Conservation (phyloP, 345 rosid species). For the Laguncularia racemosa region DNA sequence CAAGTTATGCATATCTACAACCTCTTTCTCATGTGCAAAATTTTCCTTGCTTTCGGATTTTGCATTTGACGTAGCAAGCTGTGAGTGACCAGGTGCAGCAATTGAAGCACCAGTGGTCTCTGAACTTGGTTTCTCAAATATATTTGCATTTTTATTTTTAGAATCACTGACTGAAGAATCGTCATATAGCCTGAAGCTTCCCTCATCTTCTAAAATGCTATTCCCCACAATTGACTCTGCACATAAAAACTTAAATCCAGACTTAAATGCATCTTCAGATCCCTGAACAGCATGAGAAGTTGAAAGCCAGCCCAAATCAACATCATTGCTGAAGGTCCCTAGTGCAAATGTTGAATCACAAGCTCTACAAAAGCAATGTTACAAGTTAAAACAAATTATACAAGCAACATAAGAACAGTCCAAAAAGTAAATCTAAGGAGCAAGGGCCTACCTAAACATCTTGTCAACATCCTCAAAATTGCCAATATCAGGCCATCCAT, state of each 20-base stretch:
- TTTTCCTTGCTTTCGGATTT: constrained; percentile 36
- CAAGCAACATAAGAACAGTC: background rate
- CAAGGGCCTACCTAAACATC: constrained; percentile 62
- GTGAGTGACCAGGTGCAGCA: constrained; percentile 19
- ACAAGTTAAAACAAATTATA: background rate
- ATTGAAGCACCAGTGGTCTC: constrained; percentile 15
- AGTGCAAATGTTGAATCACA: constrained; percentile 78
- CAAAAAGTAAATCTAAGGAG: background rate
- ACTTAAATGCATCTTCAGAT: constrained; percentile 36
- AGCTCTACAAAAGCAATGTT: constrained; percentile 36
- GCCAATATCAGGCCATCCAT: constrained; percentile 80
- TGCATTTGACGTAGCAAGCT: constrained; percentile 19
- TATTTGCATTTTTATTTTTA: constrained; percentile 20
- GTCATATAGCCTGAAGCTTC: constrained; percentile 25
- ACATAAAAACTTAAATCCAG: constrained; percentile 31
- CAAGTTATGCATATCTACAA: constrained; percentile 18
- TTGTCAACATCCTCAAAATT: constrained; percentile 89
- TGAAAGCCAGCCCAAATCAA: constrained; percentile 65
- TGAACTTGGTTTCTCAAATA: constrained; percentile 24
- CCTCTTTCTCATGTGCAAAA: constrained; percentile 35
- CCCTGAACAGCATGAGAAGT: constrained; percentile 45
- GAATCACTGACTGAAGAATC: constrained; percentile 29
- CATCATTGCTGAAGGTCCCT: constrained; percentile 58
- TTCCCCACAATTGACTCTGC: constrained; percentile 23
- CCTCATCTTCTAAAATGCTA: constrained; percentile 25